phyloP scores from a whole-genome alignment of 1,139 yeast genomes.

The Candida tetrigidarum region DNA sequence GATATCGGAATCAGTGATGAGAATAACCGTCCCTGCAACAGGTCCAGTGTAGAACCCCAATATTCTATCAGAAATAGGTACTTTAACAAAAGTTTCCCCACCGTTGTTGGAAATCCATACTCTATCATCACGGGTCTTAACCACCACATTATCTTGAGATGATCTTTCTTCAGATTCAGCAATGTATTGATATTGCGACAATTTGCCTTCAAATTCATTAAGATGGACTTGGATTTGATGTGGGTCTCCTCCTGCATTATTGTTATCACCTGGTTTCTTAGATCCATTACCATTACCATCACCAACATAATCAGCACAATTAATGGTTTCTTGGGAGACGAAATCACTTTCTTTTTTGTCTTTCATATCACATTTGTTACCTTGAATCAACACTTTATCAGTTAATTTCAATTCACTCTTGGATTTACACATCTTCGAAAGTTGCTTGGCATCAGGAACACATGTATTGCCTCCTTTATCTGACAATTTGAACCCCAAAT shows the following conservation, averaged over 20 bases:
- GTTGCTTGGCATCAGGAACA: conserved; percentile 48
- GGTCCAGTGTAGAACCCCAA: conserved; percentile 61
- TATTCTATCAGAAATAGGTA: conserved; percentile 53
- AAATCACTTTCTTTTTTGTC: conserved; percentile 29
- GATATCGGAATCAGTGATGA: conserved; percentile 54
- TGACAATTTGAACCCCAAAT: conserved; percentile 52
- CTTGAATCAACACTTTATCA: conserved; percentile 49
- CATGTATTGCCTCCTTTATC: conserved; percentile 50
- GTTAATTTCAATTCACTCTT: conserved; percentile 31
- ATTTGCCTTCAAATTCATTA: conserved; percentile 43
- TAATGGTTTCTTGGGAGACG: conserved; percentile 27
- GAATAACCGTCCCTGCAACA: conserved; percentile 64
- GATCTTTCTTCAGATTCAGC: conserved; percentile 37
- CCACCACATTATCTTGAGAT: conserved; percentile 73
- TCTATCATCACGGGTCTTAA: conserved; percentile 55
- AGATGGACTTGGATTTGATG: conserved; percentile 15
- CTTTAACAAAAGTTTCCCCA: conserved; percentile 61
- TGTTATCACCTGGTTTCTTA: conserved; percentile 26
- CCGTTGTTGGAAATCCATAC: conserved; percentile 78
- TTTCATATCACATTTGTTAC: conserved; percentile 50
- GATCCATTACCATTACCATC: conserved; percentile 21
- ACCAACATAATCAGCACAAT: conserved; percentile 38
- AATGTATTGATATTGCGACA: conserved; percentile 62
- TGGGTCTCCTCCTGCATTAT: conserved; percentile 11
- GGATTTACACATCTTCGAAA: conserved; percentile 32